A percentile compares a stretch with the other conserved stretches of the same genome.
phyloP scores from a whole-genome alignment of 495 filamentous ascomycete species.

The Aspergillus olivimuriae region DNA sequence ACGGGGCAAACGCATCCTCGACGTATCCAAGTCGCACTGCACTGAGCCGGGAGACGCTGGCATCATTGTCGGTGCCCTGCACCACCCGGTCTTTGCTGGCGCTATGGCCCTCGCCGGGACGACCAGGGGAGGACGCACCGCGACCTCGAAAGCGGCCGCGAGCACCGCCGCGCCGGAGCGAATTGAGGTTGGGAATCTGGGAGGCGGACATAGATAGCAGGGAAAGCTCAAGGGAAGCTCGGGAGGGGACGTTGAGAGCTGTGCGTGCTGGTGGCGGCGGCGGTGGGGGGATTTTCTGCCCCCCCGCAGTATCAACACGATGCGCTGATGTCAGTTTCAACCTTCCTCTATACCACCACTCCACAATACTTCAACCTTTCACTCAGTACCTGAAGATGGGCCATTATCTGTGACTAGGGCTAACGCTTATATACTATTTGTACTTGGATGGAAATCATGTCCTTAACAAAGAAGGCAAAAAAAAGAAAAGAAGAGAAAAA shows the following conservation, averaged over 20 bases:
- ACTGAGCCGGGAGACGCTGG: constrained; percentile 78
- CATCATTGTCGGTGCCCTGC: constrained; percentile 88
- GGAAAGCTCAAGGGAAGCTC: constrained; percentile 14
- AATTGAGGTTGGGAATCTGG: constrained; percentile 71
- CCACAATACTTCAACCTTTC: no score
- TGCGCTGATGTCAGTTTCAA: no score
- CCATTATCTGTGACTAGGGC: no score
- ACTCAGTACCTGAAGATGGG: no score
- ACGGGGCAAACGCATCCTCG: constrained; percentile 66
- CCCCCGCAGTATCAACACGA: no score
- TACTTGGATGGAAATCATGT: no score
- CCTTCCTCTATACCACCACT: no score
- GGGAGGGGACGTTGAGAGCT: constrained; percentile 5
- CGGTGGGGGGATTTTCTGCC: not conserved
- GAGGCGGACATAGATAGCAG: constrained; percentile 55
- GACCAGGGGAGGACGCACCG: constrained; percentile 21
- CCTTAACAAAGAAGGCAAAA: no score
- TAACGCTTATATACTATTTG: no score
- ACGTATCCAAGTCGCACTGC: constrained; percentile 86
- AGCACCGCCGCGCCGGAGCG: constrained; percentile 48
- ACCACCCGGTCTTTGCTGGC: constrained; percentile 53
- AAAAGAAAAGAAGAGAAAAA: no score
- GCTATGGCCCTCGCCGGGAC: constrained; percentile 20
- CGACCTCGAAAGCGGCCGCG: constrained; percentile 40
- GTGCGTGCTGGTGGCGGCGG: not conserved